Base-by-base conservation (phyloP, 306 rosid genomes). In the Quercus agrifolia region DNA sequence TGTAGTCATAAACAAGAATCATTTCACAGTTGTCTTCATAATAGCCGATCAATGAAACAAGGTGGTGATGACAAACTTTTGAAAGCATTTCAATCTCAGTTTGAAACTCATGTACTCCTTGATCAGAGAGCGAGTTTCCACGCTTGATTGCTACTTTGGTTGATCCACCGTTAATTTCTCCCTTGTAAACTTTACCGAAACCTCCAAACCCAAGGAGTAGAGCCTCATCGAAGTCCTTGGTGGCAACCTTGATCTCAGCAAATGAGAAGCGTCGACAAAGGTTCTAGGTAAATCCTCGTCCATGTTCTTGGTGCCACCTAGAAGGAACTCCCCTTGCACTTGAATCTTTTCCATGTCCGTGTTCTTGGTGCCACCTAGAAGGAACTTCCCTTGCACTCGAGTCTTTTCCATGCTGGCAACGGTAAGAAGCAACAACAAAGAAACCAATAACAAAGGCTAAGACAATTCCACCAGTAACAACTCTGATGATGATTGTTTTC, bases 21-120 rank as follows among this genome's bases (percentile, higher is more conserved):
- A 94, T 94, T 85, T 94, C 97, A 31, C 85, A 80, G 88, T 88
- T 92, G 51, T 94, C 98, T 80, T 92, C 98, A 23, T 93, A 94
- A 75, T 89, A 94, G 66, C 97, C 97, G 35, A 94, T 94, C 78
- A 94, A 74, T 0, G 98, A 94, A 67, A 94, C 98, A 73, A 92
- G 97, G 83, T 94, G 98, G 68, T 97, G 92, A 74, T 94, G 98
- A 31, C 97, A 92, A 76, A 94, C 97, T 83, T 94, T 94, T 30
- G 98, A 94, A 51, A 94, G 98, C 97, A 94, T 94, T 83, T 94
- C 98, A 83, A 94, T 94, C 89, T 94, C 95, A 23, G 97, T 94
- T 74, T 92, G 98, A 79, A 94, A 94, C 71, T 94, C 97, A 10
- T 94, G 97, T 20, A 94, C 97, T n/a, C 97, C 98, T 78, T 92